These are phyloP conservation scores for Hygrophoropsis aurantiaca DNA, from an alignment of 768 basidiomycete species.

Conservation along the genomic window DNA sequence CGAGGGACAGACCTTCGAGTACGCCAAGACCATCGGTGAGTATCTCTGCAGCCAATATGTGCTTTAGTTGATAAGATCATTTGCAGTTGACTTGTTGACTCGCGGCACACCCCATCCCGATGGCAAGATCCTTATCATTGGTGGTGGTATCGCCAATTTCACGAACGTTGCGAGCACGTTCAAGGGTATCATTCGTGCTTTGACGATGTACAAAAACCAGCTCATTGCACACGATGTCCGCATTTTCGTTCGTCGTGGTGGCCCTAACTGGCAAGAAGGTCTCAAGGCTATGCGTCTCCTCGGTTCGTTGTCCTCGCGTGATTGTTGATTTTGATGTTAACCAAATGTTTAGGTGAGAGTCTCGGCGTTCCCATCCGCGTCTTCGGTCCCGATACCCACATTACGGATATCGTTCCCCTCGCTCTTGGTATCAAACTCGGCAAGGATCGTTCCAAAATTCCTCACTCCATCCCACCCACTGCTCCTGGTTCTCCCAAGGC, in stretches of 20 bases:
- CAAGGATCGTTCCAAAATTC: constrained; percentile 23
- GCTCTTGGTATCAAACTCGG: constrained; percentile 74
- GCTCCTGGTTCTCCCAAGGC: constrained; percentile 44
- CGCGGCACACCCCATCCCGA: constrained; percentile 79
- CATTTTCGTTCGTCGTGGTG: constrained; percentile 97
- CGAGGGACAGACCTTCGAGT: constrained; percentile 98
- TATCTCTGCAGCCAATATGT: constrained; percentile 9
- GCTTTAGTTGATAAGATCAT: constrained; percentile 6
- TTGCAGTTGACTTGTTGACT: constrained; percentile 88
- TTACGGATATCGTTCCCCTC: constrained; percentile 97
- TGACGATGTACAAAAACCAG: constrained; percentile 88
- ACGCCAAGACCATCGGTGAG: constrained; percentile 95
- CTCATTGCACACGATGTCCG: constrained; percentile 62
- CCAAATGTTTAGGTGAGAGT: constrained; percentile 60
- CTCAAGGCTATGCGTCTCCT: constrained; percentile 98
- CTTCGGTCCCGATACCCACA: constrained; percentile 97
- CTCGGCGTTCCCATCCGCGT: constrained; percentile 97
- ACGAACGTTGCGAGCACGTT: constrained; percentile 99
- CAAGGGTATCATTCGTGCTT: constrained; percentile 98
- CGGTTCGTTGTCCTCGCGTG: constrained; percentile 32
- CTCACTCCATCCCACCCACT: constrained; percentile 42
- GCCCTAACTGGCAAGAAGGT: constrained; percentile 98
- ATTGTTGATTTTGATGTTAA: neutral
- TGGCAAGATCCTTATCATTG: constrained; percentile 99
- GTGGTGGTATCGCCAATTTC: constrained; percentile 99